phyloP scores from a whole-genome alignment of 768 basidiomycete genomes.

The Mrakia blollopis region DNA sequence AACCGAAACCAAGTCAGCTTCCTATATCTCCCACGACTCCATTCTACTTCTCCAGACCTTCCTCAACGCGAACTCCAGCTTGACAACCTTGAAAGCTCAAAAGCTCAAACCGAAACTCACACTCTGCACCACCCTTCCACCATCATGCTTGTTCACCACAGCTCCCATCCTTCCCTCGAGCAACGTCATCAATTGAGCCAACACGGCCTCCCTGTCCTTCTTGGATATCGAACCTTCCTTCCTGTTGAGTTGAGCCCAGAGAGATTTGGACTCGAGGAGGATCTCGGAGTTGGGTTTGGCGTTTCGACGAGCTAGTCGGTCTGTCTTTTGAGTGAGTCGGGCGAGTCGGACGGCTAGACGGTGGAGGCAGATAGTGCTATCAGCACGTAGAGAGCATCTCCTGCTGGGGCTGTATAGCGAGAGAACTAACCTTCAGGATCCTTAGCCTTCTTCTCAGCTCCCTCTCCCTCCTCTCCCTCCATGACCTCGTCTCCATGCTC shows the following conservation, averaged over 20 bases:
- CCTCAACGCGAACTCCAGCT: no score
- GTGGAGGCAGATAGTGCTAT: neutral
- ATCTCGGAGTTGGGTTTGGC: conserved; percentile 71
- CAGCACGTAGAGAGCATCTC: no score
- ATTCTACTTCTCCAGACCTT: no score
- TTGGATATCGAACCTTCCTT: conserved; percentile 57
- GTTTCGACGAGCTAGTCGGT: conserved; percentile 66
- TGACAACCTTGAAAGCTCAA: neutral
- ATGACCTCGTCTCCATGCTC: conserved; percentile 34
- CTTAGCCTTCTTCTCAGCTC: conserved; percentile 41
- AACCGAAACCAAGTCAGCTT: conserved; percentile 9
- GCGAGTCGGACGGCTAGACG: conserved; percentile 59
- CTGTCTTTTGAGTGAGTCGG: conserved; percentile 63
- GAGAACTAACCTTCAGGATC: conserved; percentile 56
- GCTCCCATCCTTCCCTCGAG: conserved; percentile 78
- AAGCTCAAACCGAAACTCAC: conserved; percentile 55
- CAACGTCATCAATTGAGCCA: conserved; percentile 66
- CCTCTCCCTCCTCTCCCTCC: conserved; percentile 37
- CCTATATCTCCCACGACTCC: neutral
- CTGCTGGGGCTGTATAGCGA: no score
- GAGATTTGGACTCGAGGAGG: conserved; percentile 64
- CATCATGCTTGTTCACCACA: conserved; percentile 85
- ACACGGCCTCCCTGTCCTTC: conserved; percentile 66
- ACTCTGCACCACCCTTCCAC: conserved; percentile 54
- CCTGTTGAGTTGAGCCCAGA: conserved; percentile 71